Evolutionary conservation across 129 eudicot genomes (phyloP), one percentile per base, ranked within the genome.

Genomic region (Tagetes erecta): DNA sequence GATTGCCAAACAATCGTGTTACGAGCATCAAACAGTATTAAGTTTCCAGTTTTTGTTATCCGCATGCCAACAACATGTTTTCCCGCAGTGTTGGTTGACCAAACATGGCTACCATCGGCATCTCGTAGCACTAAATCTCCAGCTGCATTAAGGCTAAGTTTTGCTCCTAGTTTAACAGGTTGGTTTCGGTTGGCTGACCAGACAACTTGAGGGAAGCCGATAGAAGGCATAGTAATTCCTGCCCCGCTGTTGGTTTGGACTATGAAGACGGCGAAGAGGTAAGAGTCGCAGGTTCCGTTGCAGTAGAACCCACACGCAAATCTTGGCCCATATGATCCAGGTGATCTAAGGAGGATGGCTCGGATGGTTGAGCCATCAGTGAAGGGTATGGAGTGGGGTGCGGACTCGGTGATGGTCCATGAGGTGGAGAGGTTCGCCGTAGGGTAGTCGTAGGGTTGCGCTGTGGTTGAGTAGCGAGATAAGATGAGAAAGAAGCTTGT

Each of bases 231-330:
- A 6, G 62, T 70, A 3, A 80, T 84, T 2, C 71, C 74, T 0
- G 77, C 42, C 3, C 64, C 82, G 9, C 86, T 77, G 44, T 81
- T 81, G 58, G 84, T 86, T 68, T 83, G 84, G 47, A 84, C 88
- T 20, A 86, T 82, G 66, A 81, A 84, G 66, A 83, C 70, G 2
- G 82, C 83, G 34, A 87, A 81, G 8, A 84, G 80, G 65, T 81
- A 86, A 50, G 80, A 72, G 30, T 64, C 60, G 44, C 88, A 84
- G 12, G 71, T 78, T 14, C 84, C 83, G 10, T 81, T 83, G 59
- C 88, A 86, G 63, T 76, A 84, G 81, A 86, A 81, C 4, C 88
- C 88, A 33, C 88, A 83, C 0, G 88, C 87, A 44, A 35, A 86
- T 57, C 34, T 78, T 31, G 80, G 83, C 50, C 91, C 91, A 59